Evolutionary conservation across 352 stramenopile species (phyloP).

Genomic region (Phytophthora aleatoria): DNA sequence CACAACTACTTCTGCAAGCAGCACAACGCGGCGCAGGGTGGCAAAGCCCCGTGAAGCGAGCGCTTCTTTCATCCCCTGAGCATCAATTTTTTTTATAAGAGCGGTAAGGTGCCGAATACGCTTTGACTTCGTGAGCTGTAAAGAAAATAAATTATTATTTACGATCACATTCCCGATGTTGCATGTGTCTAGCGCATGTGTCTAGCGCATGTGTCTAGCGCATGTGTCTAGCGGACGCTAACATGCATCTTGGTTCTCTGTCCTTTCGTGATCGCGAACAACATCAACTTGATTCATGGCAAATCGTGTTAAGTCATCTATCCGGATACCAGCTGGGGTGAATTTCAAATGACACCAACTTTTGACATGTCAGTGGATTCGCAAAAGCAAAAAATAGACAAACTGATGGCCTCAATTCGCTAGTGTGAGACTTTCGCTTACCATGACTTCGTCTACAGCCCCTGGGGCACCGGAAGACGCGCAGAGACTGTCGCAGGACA

Average conservation of each 20-base stretch:
- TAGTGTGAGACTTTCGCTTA: constrained; percentile 1
- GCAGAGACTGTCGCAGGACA: constrained; percentile 11
- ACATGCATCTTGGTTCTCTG: not conserved
- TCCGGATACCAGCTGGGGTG: too few relatives aligned
- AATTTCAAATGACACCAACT: too few relatives aligned
- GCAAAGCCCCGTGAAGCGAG: constrained; percentile 29
- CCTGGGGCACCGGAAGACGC: constrained; percentile 1
- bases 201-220: too few relatives aligned
- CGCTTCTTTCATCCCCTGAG: not conserved
- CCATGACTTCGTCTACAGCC: constrained; percentile 15
- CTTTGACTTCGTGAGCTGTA: constrained; percentile 29
- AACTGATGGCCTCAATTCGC: not conserved
- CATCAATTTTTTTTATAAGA: constrained; percentile 25
- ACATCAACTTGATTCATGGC: constrained; percentile 11
- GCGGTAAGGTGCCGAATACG: constrained; percentile 8
- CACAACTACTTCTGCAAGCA: constrained; percentile 76
- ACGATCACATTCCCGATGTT: constrained; percentile 4
- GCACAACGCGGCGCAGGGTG: constrained; percentile 36
- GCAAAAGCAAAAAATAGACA: constrained; percentile 11
- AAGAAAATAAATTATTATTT: constrained; percentile 37
- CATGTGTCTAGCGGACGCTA: too few relatives aligned
- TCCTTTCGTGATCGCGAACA: constrained; percentile 8
- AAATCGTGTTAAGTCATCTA: constrained; percentile 22
- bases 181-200: too few relatives aligned
- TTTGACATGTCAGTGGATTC: too few relatives aligned